Evolutionary conservation across 2,329 filamentous ascomycete species (phyloP), one percentile per base, ranked within the genome.

Genomic region (Talaromyces atroroseus): DNA sequence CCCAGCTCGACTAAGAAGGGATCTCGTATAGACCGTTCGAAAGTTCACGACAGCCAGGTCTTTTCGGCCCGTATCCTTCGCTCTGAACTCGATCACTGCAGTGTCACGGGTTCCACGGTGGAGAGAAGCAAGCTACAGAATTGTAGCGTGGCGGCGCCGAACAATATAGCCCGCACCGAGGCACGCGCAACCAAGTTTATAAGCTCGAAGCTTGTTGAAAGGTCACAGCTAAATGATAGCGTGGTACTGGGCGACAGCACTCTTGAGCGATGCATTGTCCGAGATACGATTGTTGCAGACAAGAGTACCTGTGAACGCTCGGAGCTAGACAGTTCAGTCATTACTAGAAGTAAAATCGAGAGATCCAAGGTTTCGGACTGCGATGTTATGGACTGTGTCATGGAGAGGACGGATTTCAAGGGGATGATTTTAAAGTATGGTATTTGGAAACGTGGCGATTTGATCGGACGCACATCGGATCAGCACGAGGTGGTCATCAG

Each of bases 361-460:
- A 36, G 51, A 20, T 52, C 58, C 2, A 48, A 45, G 12, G 38
- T 63, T 26, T 49, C n/a, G 20, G 48, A 61, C 40, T 63, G 62
- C 50, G 59, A 63, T 45, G 49, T 62, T 24, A 57, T 52, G 38
- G 53, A 62, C 32, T 63, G 61, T 47, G 21, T 56, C 3, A 61
- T 63, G 6, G 36, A 50, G 16, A 45, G 49, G 21, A 60, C 59
- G 14, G 56, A 49, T 26, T 60, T 63, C 24, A 42, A 52, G 24
- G 59, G 61, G 1, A 61, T 62, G 62, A 55, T 59, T 16, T 51
- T 63, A 4, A 59, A 56, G 40, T 57, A 62, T 38, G 62, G 62
- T 1, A 61, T 63, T 29, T 63, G 62, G 62, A 59, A 59, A 24
- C 49, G 54, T 11, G 61, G 61, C 2, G 55, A 61, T 42, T 49